Evolutionary conservation across 2,329 filamentous ascomycete species (phyloP), one percentile per base, ranked within the genome.

Genomic region (Nectriaceae sp.): DNA sequence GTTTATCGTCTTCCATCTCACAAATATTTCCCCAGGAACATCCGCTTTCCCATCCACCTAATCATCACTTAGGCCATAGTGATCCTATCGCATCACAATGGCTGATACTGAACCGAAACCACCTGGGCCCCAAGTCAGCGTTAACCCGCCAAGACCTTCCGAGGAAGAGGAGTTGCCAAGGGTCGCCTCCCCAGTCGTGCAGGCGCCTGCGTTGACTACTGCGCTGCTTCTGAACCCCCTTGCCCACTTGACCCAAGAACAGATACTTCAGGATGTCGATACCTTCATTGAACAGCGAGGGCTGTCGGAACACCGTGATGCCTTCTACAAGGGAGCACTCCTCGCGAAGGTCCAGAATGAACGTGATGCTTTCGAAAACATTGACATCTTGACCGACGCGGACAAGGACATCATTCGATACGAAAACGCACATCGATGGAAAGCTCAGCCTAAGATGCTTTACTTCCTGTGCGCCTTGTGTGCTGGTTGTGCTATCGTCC

Each of bases 381-480:
- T 69, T 18, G 50, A 55, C 1, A 55, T 64, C n/a, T 59, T 74
- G 10, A 50, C 54, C 1, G 60, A 63, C 0, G 50, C 52, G 1
- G 69, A 72, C n/a, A 74, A 81, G 44, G 35, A 48, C 1, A 39
- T 62, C 3, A 57, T 66, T 13, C 47, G 54, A 2, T 57, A 70
- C 64, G 56, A 82, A 74, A 56, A 81, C 71, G 46, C 80, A 71
- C 78, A 84, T 65, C 80, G 80, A 47, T 85, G 81, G 75, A 70
- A 68, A 5, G 37, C 57, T 51, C 76, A 78, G 19, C 76, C 80
- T 0, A 69, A 58, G 55, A 69, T 64, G 58, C 60, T 70, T 21
- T 65, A 68, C 44, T 61, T 65, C 39, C 64, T 79, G 2, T 81
- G 84, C 50, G 68, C 73, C 11, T 67, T 79, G 37, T 82, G 79